Base-by-base conservation (phyloP, 305 asterid species). In the Salvia sclarea region DNA sequence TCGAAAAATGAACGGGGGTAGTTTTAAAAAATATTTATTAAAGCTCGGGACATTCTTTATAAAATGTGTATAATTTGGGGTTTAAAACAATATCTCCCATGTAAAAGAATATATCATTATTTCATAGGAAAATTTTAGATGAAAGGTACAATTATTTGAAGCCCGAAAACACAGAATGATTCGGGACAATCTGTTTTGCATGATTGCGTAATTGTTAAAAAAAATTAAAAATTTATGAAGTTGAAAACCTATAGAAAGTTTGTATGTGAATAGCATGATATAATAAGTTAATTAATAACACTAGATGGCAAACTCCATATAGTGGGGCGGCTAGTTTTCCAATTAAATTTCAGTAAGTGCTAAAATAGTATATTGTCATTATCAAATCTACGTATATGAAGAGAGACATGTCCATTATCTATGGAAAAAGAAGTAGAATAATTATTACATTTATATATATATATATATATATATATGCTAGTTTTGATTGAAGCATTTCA, bases 261-360 rank as follows among this genome's bases (percentile, higher is more conserved):
- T 38, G 10, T 10, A 38, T 2, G 14, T 49, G 30, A 20, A 8
- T 22, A 20, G 35, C 52, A 66, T 8, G 52, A 37, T 66, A 49
- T 52, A 64, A 48, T n/a, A n/a, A n/a, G n/a, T n/a, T n/a, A n/a
- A n/a, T n/a, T n/a, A n/a, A n/a, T 47, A 12, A 45, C 54, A 61
- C 11, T 61, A 35, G 55, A 61, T 38, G 48, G 49, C 28, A 28
- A 53, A 6, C 20, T 66, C 41, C n/a, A n/a, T 54, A 43, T 59
- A 71, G 58, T 76, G 80, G 80, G 74, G 71, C 74, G 74, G 76
- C 52, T 71, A 8, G 10, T 11, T 76, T 11, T 33, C 52, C 52
- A 45, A 40, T 49, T 66, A 68, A 40, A 48, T 38, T 31, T 28
- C 37, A 49, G 20, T 17, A 35, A 69, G 56, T 57, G 40, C 25